phyloP scores from a whole-genome alignment of 2,329 filamentous ascomycete genomes.

The Hyphodiscus sp. region DNA sequence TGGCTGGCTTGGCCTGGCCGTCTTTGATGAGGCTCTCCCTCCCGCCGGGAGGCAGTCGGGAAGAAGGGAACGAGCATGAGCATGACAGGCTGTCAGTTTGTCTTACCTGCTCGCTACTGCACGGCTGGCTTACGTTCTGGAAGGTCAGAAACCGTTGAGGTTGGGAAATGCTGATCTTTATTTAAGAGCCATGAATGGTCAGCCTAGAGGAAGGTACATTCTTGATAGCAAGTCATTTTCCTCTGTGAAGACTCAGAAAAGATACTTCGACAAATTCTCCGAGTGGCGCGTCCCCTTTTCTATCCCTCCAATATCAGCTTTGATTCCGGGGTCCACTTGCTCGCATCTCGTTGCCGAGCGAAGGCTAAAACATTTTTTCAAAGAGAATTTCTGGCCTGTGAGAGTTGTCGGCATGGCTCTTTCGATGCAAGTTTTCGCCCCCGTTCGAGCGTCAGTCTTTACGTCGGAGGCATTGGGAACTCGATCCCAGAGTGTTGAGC shows the following conservation, averaged over 20 bases:
- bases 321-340: not conserved
- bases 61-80: not conserved
- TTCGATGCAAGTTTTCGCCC: not conserved
- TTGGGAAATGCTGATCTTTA: not conserved
- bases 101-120: not conserved
- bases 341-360: not conserved
- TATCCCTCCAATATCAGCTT: not conserved
- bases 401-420: not conserved
- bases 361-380: not conserved
- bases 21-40: not conserved
- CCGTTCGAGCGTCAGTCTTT: not conserved
- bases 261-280: slow-evolving; percentile 1
- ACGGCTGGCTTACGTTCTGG: not conserved
- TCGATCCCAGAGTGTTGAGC: not conserved
- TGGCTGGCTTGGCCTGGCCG: not conserved
- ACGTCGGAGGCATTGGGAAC: not conserved
- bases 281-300: not conserved
- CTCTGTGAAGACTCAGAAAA: not conserved
- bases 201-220: not conserved
- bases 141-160: not conserved
- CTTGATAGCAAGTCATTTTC: no score
- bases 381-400: not conserved
- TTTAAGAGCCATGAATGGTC: not conserved
- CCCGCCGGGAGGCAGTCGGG: not conserved
- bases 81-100: not conserved